Base-by-base conservation (phyloP, 305 asterid species). In the Solanum hybrid region DNA sequence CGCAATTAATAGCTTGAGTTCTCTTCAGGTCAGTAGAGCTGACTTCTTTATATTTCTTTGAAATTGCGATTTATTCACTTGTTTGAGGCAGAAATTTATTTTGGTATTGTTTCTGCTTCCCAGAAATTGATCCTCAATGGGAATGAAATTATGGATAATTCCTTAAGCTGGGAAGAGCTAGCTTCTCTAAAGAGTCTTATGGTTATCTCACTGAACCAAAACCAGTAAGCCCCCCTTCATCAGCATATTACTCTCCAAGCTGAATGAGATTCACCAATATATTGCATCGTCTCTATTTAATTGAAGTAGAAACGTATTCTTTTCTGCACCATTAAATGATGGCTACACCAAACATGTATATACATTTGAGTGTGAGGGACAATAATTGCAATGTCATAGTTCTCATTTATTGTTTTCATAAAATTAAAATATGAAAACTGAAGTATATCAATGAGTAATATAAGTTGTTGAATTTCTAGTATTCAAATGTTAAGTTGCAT, bases 151-250 rank as follows among this genome's bases (percentile, higher is more conserved):
- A 89, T 89, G 73, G 96, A 93, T 80, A 90, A 93, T 68, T 94
- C 95, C 68, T 89, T 97, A 80, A 90, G 93, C 94, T 97, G 99
- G 99, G 96, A 95, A 91, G 98, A 94, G 91, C 37, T 96, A 73
- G 88, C 95, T 86, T 92, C 95, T 90, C 88, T 96, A 93, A 96
- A 94, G 95, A 92, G 91, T 90, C 97, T 96, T 81, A 87, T 65
- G 34, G 88, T 91, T 94, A 93, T 97, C 36, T 93, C 97, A 87
- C 88, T 97, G 92, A 92, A 90, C 91, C 94, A 93, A 79, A 97
- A 97, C 92, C 89, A 90, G 99, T 96, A 94, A 73, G 94, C 88
- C 32, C 89, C 26, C 72, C 12, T 17, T 57, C 73, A 83, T 83
- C 80, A 36, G 32, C 85, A 36, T 79, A 79, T 26, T 11, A 22